Base-by-base conservation (phyloP, 345 rosid genomes). In the Reutealis trisperma region DNA sequence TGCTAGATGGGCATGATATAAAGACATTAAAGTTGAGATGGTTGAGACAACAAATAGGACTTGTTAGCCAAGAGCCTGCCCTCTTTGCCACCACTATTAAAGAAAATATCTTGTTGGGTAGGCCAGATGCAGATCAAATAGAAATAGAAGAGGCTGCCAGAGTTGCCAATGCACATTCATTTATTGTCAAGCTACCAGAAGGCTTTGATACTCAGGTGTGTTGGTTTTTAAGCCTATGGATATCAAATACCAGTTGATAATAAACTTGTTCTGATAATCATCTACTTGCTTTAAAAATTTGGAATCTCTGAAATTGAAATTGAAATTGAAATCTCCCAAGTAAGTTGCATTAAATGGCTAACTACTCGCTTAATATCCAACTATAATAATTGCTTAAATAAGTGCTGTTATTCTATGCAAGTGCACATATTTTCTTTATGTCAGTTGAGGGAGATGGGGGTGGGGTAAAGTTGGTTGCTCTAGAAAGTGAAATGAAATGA, bases 21-120 rank as follows among this genome's bases (percentile, higher is more conserved):
- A 95, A 93, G 90, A 84, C 91, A 19, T 70, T 95, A 81, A 93
- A 93, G 74, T 84, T 95, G 79, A 90, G 84, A 83, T 91, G 98
- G 99, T 77, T 95, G 82, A 89, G 99, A 83, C 93, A 93, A 78
- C 99, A 95, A 75, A 95, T 95, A 78, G 99, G 99, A 12, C 96
- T 95, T 11, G 99, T 95, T 65, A 95, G 99, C 86, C 99, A 95
- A 88, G 99, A 95, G 67, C 99, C 98, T 25, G 97, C 98, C 7
- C 79, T 95, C 21, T 95, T 95, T 49, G 99, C 99, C 1, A 93
- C 99, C 83, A 87, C 94, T 77, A 95, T 95, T 75, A 95, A 87
- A 84, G 99, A 95, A 76, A 95, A 95, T 79, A 92, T 95, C 80
- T 89, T 95, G 25, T 80, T 95, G 75, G 99, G 98, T 79, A 90